Conservation (phyloP, 768 basidiomycete species). For the Paxillus involutus region DNA sequence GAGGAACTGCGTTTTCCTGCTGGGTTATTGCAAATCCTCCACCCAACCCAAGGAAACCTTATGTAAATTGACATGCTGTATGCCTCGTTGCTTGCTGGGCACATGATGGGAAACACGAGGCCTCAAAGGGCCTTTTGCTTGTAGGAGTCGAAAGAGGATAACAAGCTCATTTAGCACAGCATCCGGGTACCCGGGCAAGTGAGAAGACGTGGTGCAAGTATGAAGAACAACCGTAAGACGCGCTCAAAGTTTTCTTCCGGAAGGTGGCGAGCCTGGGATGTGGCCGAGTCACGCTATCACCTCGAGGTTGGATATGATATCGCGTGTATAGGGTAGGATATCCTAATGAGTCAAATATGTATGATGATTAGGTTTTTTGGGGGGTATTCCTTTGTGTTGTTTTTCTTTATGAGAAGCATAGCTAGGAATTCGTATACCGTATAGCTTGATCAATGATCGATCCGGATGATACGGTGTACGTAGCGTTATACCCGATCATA, state of each 20-base stretch:
- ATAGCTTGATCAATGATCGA: neutral
- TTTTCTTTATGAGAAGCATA: neutral
- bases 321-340: too few relatives aligned
- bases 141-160: neutral
- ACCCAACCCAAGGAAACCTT: slow-evolving; percentile 3
- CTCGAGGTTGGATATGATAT: neutral
- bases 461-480: neutral
- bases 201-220: neutral
- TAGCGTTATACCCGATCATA: neutral
- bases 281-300: neutral
- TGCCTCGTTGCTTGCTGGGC: slow-evolving; percentile 2
- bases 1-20: neutral
- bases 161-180: neutral
- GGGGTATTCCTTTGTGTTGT: too few relatives aligned
- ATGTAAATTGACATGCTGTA: slow-evolving; percentile 15
- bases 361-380: too few relatives aligned
- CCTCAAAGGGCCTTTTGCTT: neutral
- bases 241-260: neutral
- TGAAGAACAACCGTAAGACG: neutral
- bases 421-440: too few relatives aligned
- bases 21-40: neutral
- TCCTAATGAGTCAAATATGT: too few relatives aligned
- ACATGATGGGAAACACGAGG: slow-evolving; percentile 26
- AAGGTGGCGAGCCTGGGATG: neutral
- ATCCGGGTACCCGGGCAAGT: neutral